Percentiles rank a stretch among this genome's conserved stretches.
Evolutionary conservation across 208 protist genomes (phyloP).

Genomic region (Crithidia bombi): DNA sequence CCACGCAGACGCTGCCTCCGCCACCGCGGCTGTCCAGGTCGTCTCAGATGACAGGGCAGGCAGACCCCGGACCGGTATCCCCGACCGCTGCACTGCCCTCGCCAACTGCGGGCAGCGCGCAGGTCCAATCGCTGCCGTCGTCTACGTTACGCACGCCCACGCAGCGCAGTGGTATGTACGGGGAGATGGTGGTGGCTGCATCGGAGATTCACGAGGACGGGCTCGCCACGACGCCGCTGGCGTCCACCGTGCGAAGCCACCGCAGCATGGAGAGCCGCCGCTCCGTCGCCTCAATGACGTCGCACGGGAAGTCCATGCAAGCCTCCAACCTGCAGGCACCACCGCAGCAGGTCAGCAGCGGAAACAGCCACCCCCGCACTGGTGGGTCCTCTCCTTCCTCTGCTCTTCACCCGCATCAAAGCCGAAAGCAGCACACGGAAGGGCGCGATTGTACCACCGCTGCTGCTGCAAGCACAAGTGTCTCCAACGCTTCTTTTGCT

Average conservation of each 20-base stretch:
- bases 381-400: background rate
- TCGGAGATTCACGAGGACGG: background rate
- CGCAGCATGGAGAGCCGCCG: constrained; percentile 27
- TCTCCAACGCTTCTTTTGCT: constrained; percentile 3
- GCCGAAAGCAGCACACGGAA: background rate
- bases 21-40: background rate
- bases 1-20: background rate
- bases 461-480: background rate
- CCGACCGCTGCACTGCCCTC: background rate
- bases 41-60: background rate
- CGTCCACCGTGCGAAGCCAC: constrained; percentile 18
- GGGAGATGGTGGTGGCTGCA: background rate
- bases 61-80: background rate
- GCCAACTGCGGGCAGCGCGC: background rate
- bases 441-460: background rate
- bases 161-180: background rate
- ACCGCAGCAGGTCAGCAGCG: background rate
- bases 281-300: constrained; percentile 3
- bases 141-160: constrained; percentile 2
- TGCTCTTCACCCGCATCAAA: background rate
- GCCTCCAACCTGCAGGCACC: constrained; percentile 1
- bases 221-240: constrained; percentile 7
- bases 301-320: background rate
- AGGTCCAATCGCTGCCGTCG: background rate
- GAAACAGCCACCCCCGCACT: constrained; percentile 3